Evolutionary conservation across 1,284 basidiomycete genomes (phyloP).

Genomic region (Pseudozyma sp.): DNA sequence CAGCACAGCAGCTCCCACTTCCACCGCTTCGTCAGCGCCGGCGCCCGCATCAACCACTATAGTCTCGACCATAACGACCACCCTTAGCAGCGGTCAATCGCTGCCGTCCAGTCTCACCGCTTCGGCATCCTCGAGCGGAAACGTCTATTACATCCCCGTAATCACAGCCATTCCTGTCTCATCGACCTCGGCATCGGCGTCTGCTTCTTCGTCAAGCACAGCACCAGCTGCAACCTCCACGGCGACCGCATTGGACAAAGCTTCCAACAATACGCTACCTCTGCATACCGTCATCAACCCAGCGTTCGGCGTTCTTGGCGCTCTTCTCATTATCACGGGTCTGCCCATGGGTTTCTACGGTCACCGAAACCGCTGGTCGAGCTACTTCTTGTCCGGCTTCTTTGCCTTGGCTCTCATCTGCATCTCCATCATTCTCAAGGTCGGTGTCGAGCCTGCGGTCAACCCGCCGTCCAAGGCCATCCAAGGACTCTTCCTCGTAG

Average conservation of each 20-base stretch:
- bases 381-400: constrained; percentile 76
- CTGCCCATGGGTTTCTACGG: constrained; percentile 89
- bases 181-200: constrained; percentile 8
- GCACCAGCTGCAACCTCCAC: constrained; percentile 10
- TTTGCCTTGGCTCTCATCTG: constrained; percentile 87
- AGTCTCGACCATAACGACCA: constrained; percentile 41
- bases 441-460: constrained; percentile 83
- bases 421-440: constrained; percentile 87
- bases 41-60: constrained; percentile 13
- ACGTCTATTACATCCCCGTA: constrained; percentile 41
- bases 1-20: constrained; percentile 8
- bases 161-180: constrained; percentile 24
- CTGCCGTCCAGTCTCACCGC: constrained; percentile 38
- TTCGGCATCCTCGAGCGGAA: constrained; percentile 32
- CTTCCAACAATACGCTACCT: constrained; percentile 25
- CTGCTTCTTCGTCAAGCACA: no score
- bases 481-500: constrained; percentile 89
- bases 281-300: constrained; percentile 76
- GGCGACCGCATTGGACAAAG: constrained; percentile 9
- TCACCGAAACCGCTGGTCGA: constrained; percentile 70
- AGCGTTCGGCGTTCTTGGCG: constrained; percentile 88
- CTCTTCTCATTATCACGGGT: constrained; percentile 86
- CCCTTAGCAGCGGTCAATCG: constrained; percentile 32
- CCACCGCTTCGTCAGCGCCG: constrained; percentile 8
- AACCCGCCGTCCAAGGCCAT: constrained; percentile 82